These are phyloP conservation scores for Abortiporus biennis DNA, from an alignment of 1,284 basidiomycete genomes.

Conservation along the genomic window DNA sequence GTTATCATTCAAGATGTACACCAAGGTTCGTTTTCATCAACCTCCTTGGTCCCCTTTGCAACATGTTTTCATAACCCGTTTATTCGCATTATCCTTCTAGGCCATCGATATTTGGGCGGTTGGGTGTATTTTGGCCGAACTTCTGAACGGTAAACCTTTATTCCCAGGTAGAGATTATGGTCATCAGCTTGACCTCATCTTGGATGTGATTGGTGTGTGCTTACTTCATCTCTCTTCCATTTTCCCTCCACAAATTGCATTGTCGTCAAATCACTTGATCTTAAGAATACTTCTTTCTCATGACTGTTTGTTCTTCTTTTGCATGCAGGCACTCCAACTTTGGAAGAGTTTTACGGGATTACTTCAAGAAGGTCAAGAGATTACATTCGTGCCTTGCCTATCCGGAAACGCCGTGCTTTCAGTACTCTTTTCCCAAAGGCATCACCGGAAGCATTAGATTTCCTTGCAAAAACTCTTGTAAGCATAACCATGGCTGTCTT, in stretches of 20 bases:
- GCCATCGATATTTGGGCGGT: slow-evolving; percentile 85
- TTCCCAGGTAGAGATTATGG: slow-evolving; percentile 90
- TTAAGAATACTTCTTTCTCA: no score
- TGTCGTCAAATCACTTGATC: neutral
- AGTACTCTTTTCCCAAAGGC: slow-evolving; percentile 62
- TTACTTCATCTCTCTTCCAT: slow-evolving; percentile 2
- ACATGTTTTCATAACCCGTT: neutral
- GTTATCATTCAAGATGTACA: slow-evolving; percentile 86
- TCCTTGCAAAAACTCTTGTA: slow-evolving; percentile 77
- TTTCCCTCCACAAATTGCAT: neutral
- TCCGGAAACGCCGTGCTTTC: slow-evolving; percentile 61
- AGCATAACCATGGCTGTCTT: slow-evolving; percentile 21
- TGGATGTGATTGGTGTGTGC: slow-evolving; percentile 71
- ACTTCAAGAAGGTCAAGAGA: slow-evolving; percentile 79
- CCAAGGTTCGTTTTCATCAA: slow-evolving; percentile 35
- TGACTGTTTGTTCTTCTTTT: neutral
- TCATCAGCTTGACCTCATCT: slow-evolving; percentile 80
- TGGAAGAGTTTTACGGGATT: slow-evolving; percentile 87
- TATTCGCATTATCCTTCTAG: slow-evolving; percentile 23
- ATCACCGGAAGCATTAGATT: slow-evolving; percentile 75
- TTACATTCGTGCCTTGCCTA: slow-evolving; percentile 75
- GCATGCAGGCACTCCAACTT: slow-evolving; percentile 63
- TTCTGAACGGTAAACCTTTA: slow-evolving; percentile 72
- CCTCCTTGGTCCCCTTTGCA: neutral
- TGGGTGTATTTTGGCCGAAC: slow-evolving; percentile 86